Conservation (phyloP, 495 filamentous ascomycete genomes). For the Cercophora newfieldiana region DNA sequence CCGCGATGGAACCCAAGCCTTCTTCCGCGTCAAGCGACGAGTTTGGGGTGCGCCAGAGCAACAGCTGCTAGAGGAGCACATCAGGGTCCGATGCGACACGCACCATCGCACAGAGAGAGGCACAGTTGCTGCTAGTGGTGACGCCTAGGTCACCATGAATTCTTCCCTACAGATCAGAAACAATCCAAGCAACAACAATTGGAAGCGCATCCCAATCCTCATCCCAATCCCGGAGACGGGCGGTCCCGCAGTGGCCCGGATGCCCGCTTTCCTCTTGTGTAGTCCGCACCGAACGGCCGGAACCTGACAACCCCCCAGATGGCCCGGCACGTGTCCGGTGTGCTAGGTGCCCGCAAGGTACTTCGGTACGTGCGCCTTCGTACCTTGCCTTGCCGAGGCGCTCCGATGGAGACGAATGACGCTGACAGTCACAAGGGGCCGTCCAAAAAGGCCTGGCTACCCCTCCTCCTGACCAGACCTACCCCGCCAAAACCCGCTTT, state of each 20-base stretch:
- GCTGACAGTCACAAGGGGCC: conserved; percentile 16
- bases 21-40: no score
- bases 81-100: no score
- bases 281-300: background rate
- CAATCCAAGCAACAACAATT: background rate
- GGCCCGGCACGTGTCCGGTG: background rate
- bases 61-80: no score
- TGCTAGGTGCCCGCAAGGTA: background rate
- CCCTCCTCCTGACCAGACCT: conserved; percentile 7
- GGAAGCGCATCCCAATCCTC: background rate
- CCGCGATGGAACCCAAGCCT: no score
- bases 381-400: conserved; percentile 1
- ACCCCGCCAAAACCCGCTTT: conserved; percentile 18
- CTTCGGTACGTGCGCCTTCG: background rate
- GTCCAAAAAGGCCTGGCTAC: background rate
- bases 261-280: background rate
- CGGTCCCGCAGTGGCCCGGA: background rate
- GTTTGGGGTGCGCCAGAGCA: no score
- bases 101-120: no score
- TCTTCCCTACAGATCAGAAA: background rate
- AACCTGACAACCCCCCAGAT: background rate
- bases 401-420: conserved; percentile 14
- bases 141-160: background rate
- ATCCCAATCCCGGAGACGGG: background rate
- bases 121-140: no score